Conservation (phyloP, 129 eudicot species). For the Lactuca saligna region DNA sequence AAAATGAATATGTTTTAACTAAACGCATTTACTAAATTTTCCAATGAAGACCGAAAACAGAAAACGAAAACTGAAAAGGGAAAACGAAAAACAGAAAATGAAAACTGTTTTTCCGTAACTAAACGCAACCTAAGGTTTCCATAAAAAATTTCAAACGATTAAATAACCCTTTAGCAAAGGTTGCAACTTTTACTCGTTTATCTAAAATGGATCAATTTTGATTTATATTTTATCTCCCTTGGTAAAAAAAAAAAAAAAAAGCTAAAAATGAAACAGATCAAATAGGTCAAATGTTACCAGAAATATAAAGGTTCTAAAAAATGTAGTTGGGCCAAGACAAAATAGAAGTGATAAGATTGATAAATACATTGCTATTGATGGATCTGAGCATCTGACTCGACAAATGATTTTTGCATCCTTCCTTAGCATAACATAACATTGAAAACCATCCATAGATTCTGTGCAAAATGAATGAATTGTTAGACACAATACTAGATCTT, state of each 20-base stretch:
- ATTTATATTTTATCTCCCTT: neutral
- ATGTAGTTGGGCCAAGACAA: neutral
- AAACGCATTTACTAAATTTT: too few species aligned
- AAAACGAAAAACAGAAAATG: too few species aligned
- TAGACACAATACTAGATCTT: neutral
- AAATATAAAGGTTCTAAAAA: neutral
- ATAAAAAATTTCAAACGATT: neutral
- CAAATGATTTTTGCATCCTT: slow-evolving; percentile 46
- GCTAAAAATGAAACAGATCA: neutral
- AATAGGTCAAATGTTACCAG: slow-evolving; percentile 11
- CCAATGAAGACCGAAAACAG: too few species aligned
- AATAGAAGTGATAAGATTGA: slow-evolving; percentile 7
- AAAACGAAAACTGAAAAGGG: too few species aligned
- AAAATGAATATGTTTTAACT: too few species aligned
- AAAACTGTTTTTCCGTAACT: too few species aligned
- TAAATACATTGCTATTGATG: slow-evolving; percentile 41
- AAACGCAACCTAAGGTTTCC: neutral
- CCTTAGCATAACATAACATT: slow-evolving; percentile 29
- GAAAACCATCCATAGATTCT: slow-evolving; percentile 30
- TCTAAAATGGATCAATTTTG: neutral
- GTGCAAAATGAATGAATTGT: slow-evolving; percentile 1
- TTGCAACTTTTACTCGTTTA: neutral
- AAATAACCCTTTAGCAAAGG: neutral
- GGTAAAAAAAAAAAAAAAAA: neutral
- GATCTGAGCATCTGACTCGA: slow-evolving; percentile 35